phyloP scores from a whole-genome alignment of 148 eudicot species.

The Cornus suecica region DNA sequence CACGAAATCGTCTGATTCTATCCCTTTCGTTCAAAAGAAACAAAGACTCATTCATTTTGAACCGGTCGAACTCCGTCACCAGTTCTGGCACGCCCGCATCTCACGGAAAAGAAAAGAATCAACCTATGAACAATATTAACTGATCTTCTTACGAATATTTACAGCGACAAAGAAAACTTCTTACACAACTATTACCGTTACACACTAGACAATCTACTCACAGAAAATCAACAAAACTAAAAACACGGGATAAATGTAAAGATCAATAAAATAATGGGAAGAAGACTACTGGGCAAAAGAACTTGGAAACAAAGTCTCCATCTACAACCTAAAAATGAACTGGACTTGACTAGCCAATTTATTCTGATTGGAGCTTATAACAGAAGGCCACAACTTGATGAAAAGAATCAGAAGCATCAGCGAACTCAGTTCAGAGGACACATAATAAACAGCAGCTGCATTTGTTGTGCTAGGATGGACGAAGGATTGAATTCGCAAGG shows the following conservation, averaged over 20 bases:
- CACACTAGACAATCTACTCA: too few relatives aligned
- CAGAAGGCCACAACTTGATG: background rate
- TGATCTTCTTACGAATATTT: too few relatives aligned
- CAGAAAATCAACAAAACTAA: background rate
- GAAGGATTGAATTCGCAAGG: constrained; percentile 64
- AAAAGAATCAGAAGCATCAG: background rate
- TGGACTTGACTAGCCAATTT: background rate
- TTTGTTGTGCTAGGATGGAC: constrained; percentile 49
- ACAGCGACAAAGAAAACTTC: too few relatives aligned
- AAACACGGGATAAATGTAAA: background rate
- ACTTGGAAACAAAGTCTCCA: constrained; percentile 1
- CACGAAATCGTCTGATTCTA: too few relatives aligned
- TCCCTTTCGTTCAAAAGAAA: too few relatives aligned
- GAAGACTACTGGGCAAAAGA: background rate
- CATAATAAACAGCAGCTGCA: constrained; percentile 16
- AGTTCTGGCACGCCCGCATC: too few relatives aligned
- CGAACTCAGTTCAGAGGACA: background rate
- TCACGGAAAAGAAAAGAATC: too few relatives aligned
- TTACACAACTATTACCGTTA: too few relatives aligned
- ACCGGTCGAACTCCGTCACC: too few relatives aligned
- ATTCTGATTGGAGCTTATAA: constrained; percentile 1
- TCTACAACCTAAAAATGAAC: background rate
- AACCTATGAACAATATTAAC: too few relatives aligned
- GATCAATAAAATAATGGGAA: background rate
- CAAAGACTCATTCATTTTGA: too few relatives aligned